These are phyloP conservation scores for Macrocybe sp. DNA, from an alignment of 1,284 basidiomycete genomes.

Conservation along the genomic window DNA sequence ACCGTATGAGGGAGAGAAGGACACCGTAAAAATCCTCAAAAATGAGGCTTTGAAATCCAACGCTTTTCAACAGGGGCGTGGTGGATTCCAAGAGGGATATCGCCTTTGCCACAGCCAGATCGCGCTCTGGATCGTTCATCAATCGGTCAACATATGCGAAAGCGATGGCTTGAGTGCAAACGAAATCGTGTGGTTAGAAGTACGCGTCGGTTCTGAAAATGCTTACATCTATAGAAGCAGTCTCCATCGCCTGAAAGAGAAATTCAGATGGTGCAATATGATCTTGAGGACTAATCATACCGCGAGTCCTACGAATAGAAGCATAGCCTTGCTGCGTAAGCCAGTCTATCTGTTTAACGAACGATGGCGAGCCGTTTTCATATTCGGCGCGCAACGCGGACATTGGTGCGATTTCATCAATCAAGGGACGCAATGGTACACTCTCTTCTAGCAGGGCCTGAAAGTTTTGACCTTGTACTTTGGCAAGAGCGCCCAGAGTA, in stretches of 20 bases:
- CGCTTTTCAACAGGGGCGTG: constrained; percentile 47
- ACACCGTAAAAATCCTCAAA: constrained; percentile 34
- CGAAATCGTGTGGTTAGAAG: constrained; percentile 7
- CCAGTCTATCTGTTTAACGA: constrained; percentile 67
- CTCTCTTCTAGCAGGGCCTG: constrained; percentile 47
- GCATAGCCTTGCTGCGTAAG: constrained; percentile 52
- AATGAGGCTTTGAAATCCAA: constrained; percentile 61
- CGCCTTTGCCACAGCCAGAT: constrained; percentile 46
- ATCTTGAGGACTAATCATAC: constrained; percentile 34
- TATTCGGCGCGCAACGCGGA: constrained; percentile 60
- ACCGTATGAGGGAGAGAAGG: constrained; percentile 24
- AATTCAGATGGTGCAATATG: background rate
- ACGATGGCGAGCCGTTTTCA: constrained; percentile 48
- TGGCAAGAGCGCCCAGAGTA: background rate
- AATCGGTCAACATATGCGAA: constrained; percentile 64
- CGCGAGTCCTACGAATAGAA: constrained; percentile 63
- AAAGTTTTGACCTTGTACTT: constrained; percentile 2
- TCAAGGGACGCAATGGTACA: constrained; percentile 43
- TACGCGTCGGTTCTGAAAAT: constrained; percentile 4
- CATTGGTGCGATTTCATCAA: constrained; percentile 45
- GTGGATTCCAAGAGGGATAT: constrained; percentile 51
- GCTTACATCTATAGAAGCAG: constrained; percentile 73
- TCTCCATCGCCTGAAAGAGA: constrained; percentile 60
- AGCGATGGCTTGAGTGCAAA: constrained; percentile 49
- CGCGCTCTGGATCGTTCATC: constrained; percentile 37